Evolutionary conservation across 2,329 filamentous ascomycete species (phyloP).

Genomic region (Coniochaeta hoffmannii): DNA sequence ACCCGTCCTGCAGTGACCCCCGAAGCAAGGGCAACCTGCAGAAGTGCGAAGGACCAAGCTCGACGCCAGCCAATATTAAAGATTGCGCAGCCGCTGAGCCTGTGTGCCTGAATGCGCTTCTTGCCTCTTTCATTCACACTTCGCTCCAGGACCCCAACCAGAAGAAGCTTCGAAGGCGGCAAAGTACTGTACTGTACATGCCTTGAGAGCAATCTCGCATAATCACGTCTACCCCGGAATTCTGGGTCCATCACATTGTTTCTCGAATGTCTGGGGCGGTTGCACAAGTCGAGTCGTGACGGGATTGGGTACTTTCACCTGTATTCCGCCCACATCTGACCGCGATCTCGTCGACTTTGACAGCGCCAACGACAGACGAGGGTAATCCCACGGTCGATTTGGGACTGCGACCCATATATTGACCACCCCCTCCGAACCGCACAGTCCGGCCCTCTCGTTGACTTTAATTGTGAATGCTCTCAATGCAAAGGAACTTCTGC

Average conservation of each 20-base stretch:
- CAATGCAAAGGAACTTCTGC: conserved; percentile 3
- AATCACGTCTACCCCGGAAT: neutral
- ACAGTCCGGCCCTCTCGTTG: neutral
- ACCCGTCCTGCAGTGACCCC: neutral
- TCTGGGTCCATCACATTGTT: neutral
- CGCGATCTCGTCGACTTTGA: neutral
- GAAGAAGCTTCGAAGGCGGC: conserved; percentile 1
- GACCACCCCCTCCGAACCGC: neutral
- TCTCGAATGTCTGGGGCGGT: neutral
- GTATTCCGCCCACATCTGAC: neutral
- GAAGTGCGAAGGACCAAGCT: conserved; percentile 30
- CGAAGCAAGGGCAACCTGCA: conserved; percentile 23
- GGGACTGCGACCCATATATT: neutral
- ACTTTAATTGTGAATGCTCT: neutral
- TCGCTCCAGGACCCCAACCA: conserved; percentile 6
- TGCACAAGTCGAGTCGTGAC: neutral
- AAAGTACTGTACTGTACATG: neutral
- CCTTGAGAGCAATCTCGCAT: conserved; percentile 1
- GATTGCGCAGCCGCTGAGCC: conserved; percentile 36
- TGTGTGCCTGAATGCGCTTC: conserved; percentile 3
- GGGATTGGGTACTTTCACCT: neutral
- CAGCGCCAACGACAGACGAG: neutral
- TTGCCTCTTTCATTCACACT: conserved; percentile 17
- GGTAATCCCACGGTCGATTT: neutral
- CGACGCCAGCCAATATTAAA: conserved; percentile 45